Evolutionary conservation across 2,329 filamentous ascomycete species (phyloP).

Genomic region (Cladosporium velox): DNA sequence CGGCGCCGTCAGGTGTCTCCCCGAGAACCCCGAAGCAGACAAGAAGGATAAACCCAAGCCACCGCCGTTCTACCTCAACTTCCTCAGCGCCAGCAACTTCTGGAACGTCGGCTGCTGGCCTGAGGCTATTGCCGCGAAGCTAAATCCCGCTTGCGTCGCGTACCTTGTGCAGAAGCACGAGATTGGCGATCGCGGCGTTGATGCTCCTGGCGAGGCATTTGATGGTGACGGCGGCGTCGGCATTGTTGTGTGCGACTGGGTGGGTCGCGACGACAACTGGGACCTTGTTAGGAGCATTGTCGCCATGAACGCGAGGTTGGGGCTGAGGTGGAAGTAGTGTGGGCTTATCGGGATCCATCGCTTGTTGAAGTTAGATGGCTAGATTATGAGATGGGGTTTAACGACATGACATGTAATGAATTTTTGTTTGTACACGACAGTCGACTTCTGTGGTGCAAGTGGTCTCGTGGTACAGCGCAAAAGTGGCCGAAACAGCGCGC

Average conservation of each 20-base stretch:
- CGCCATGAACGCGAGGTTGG: slow-evolving; percentile 69
- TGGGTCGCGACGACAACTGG: slow-evolving; percentile 85
- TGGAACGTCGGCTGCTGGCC: slow-evolving; percentile 93
- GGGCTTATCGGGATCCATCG: not conserved
- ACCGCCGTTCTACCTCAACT: slow-evolving; percentile 80
- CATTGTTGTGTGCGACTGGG: slow-evolving; percentile 91
- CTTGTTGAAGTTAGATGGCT: not conserved
- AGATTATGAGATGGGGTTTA: not conserved
- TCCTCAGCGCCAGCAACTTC: slow-evolving; percentile 88
- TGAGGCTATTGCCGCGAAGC: slow-evolving; percentile 80
- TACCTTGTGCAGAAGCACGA: slow-evolving; percentile 59
- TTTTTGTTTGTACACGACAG: not conserved
- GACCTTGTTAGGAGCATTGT: slow-evolving; percentile 84
- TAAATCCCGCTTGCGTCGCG: slow-evolving; percentile 74
- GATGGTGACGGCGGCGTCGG: slow-evolving; percentile 67
- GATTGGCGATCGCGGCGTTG: slow-evolving; percentile 33
- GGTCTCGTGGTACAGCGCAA: too few species aligned
- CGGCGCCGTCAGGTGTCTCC: slow-evolving; percentile 38
- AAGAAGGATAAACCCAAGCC: not conserved
- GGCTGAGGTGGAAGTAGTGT: slow-evolving; percentile 27
- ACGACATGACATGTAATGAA: not conserved
- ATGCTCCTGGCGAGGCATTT: slow-evolving; percentile 31
- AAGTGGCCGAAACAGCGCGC: too few species aligned
- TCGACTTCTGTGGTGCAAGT: not conserved
- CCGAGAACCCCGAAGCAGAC: slow-evolving; percentile 28